Base-by-base conservation (phyloP, 2,329 filamentous ascomycete genomes). In the Fusarium hostae region DNA sequence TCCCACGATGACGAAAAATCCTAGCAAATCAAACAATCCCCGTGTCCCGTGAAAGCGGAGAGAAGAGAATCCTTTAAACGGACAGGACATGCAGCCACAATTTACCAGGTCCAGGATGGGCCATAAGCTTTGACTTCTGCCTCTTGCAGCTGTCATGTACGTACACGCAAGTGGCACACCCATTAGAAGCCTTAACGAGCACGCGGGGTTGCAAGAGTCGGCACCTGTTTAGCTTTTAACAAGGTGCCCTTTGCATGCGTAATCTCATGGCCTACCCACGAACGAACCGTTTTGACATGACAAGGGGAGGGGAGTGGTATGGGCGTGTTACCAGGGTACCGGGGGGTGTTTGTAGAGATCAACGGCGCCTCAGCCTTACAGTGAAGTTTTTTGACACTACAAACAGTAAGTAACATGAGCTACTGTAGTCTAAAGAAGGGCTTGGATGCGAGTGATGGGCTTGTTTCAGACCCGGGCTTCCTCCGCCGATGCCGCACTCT, bases 11-110 rank as follows among this genome's bases (percentile, higher is more conserved):
- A 44, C 52, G 28, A 56, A 56, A 34, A 44, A 3, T n/a, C 37
- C 39, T 56, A 20, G 52, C 52, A 56, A 56, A 44, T 56, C 52
- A 56, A 56, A 30, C 35, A 56, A 44, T 56, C 35, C 52, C 52
- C 52, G 52, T 56, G 52, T 44, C 26, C 52, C 52, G 39, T 32
- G 35, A 56, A 56, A 56, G 52, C 52, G 52, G 52, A 56, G 52
- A 88, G 52, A 34, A 43, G 28, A 51, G 52, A 61, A 88, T 78
- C 61, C 35, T 54, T 40, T 30, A 22, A 41, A 52, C 18, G 26
- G 24, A 54, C 50, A 40, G 18, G 13, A 40, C 34, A 54, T 54
- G 50, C 50, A 40, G 50, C 50, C 50, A 54, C 35, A 54, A 40
- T 43, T 40, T 37, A 11, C 34, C 10, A 26, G 45, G 45, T 32